Base-by-base conservation (phyloP, 768 basidiomycete genomes). In the Ramaria rubella region DNA sequence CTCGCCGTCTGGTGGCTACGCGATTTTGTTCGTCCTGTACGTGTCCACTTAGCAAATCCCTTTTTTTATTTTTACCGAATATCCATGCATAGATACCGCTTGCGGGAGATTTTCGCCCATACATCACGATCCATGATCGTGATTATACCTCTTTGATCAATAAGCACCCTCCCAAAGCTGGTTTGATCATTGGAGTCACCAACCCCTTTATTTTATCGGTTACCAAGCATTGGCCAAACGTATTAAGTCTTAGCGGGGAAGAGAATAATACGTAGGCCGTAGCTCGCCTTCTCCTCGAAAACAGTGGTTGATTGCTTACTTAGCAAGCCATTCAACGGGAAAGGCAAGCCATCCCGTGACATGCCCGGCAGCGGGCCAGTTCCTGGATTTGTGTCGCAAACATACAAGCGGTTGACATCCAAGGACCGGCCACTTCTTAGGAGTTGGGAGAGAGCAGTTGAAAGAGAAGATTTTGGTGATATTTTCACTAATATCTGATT, bases 121-220 rank as follows among this genome's bases (percentile, higher is more conserved):
- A 95, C 69, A 89, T 97, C 61, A 96, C 95, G 15, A 93, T 99
- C 63, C 95, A 97, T 67, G 95, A 97, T 64, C 79, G 79, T n/a
- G 94, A 96, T 58, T 83, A 87, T 60, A 62, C 77, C 3, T 64
- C 77, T 1, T 69, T 99, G 12, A 85, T 96, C 42, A 93, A 91
- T 67, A 84, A 85, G 59, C 81, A 88, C 29, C 81, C 84, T n/a
- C 91, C 90, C 0, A 83, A 83, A 67, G 69, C 84, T 1, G 92
- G 91, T 1, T 68, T 90, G 3, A 62, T 95, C 5, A 67, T 95
- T 3, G 90, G 93, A 8, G 87, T 91, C 8, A 95, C 93, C 1
- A 95, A 94, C 63, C 93, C 93, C 0, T 84, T 90, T 63, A 87
- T 94, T 52, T 83, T 86, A 64, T 82, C 81, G 51, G 80, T 81